A percentile compares a stretch with the other conserved stretches of the same genome.
phyloP scores from a whole-genome alignment of 2,329 filamentous ascomycete genomes.

The Fusarium gaditjirri region DNA sequence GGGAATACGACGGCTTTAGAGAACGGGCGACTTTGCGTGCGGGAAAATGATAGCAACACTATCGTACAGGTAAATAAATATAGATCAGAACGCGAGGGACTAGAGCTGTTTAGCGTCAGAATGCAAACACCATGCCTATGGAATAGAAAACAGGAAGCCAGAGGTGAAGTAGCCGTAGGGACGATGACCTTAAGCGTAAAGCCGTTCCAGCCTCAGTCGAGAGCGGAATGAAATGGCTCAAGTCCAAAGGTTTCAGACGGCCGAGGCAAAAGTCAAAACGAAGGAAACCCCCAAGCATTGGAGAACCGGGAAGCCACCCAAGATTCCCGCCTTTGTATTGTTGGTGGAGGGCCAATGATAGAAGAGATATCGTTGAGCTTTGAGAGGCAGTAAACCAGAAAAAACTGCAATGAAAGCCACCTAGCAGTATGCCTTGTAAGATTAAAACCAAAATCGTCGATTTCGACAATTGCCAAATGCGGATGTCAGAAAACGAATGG shows the following conservation, averaged over 20 bases:
- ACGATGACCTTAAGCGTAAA: not conserved
- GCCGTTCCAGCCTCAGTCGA: not conserved
- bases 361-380: slow-evolving; percentile 8
- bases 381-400: not conserved
- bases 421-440: not conserved
- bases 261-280: slow-evolving; percentile 18
- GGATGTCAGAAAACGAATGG: not conserved
- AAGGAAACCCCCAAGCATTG: slow-evolving; percentile 5
- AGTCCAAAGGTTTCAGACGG: not conserved
- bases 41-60: not conserved
- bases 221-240: slow-evolving; percentile 6
- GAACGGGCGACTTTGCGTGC: slow-evolving; percentile 14
- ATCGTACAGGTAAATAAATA: not conserved
- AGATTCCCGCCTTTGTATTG: not conserved
- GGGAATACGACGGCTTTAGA: slow-evolving; percentile 27
- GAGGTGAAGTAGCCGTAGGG: slow-evolving; percentile 1
- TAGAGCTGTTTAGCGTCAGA: not conserved
- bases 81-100: not conserved
- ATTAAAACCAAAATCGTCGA: not conserved
- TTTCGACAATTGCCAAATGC: slow-evolving; percentile 4
- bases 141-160: not conserved
- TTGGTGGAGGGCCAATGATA: not conserved
- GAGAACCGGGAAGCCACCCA: not conserved
- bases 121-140: not conserved
- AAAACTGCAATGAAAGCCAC: slow-evolving; percentile 5